These are phyloP conservation scores for Thuja plicata DNA, from an alignment of 83 land plant genomes.

Conservation along the genomic window DNA sequence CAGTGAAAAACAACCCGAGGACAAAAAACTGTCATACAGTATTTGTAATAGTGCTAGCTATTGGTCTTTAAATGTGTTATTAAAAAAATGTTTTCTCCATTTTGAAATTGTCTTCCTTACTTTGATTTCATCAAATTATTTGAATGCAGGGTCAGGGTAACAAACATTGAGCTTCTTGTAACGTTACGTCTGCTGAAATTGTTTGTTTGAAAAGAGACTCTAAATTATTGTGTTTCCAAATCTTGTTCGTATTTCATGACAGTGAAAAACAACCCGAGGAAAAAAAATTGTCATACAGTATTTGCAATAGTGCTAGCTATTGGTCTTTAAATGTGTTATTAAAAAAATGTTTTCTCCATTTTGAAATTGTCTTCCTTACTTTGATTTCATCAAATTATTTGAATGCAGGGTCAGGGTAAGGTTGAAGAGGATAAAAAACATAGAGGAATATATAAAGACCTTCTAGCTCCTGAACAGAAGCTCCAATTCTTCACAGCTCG, in stretches of 20 bases:
- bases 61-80: background rate
- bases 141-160: constrained; percentile 64
- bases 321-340: background rate
- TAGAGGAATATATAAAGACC: constrained; percentile 57
- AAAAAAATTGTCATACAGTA: background rate
- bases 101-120: background rate
- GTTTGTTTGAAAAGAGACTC: background rate
- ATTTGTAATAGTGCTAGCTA: background rate
- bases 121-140: background rate
- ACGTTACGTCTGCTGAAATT: background rate
- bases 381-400: background rate
- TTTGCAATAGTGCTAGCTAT: background rate
- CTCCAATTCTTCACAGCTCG: constrained; percentile 86
- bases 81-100: background rate
- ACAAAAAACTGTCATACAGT: background rate
- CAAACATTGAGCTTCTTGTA: background rate
- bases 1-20: background rate
- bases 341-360: too few relatives aligned
- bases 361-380: background rate
- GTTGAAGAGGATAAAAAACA: constrained; percentile 78
- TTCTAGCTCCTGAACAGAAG: constrained; percentile 71
- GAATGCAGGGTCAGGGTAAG: constrained; percentile 66
- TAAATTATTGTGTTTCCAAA: background rate
- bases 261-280: background rate
- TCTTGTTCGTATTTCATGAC: background rate